Evolutionary conservation across 2,329 filamentous ascomycete genomes (phyloP), one percentile per base, ranked within the genome.

Genomic region (Paradendryphiella salina): DNA sequence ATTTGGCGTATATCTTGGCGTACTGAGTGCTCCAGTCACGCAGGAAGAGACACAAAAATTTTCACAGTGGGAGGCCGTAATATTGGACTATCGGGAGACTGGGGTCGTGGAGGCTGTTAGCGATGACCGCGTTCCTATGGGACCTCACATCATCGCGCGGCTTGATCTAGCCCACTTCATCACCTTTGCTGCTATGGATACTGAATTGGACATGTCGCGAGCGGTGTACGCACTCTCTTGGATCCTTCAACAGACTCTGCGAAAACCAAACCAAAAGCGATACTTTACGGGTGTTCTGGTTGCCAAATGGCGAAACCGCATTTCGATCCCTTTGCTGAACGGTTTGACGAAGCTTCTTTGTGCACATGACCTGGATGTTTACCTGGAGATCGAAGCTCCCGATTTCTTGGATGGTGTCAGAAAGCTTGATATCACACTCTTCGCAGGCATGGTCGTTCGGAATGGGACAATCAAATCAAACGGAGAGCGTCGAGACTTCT

Each of bases 1-100:
- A 5, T 73, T 73, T 45, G 71, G 70, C 14, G 69, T 73, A 31
- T 73, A 71, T 38, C 60, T 73, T 10, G 71, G 70, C 26, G 8
- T 39, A 9, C 42, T 73, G 13, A 65, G 46, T 29, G 60, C 29
- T 28, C 70, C 69, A 15, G 39, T 60, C 11, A 64, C 63, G 18
- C 51, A 58, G 32, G 61, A 67, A 14, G 67, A 72, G 39, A 51
- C 23, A 9, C 46, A 61, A 7, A 52, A 66, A 45, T 43, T 73
- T 6, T 57, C 63, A 20, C 63, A 64, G 65, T 73, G 68, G 69
- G 66, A 71, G 17, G 50, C 64, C 23, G 40, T 72, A 17, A 61
- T 73, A 3, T 39, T 73, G 39, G 69, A 73, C 34, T 59, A 67
- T 20, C 51, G 53, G 20, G 47, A 70, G 36, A 56, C 62, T 13